Percentiles rank a stretch among this genome's conserved stretches.
Conservation (phyloP, 805 yeast species). For the Candida pseudofarinosa region DNA sequence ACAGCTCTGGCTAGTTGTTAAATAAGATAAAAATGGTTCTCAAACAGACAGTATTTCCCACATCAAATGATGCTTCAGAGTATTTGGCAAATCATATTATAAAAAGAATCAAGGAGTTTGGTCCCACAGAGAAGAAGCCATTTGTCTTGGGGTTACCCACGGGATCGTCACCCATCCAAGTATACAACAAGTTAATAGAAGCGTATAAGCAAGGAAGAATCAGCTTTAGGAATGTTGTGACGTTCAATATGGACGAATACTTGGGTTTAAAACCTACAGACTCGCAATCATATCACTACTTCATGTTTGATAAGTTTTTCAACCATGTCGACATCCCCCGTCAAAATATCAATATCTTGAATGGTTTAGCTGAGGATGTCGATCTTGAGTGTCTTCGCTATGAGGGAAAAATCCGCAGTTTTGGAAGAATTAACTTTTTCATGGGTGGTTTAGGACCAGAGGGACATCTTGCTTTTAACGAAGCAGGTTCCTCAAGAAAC, state of each 20-base stretch:
- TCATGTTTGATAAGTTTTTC: constrained; percentile 54
- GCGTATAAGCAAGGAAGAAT: constrained; percentile 40
- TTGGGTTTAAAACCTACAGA: constrained; percentile 44
- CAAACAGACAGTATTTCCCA: constrained; percentile 35
- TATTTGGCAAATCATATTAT: constrained; percentile 46
- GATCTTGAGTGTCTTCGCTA: constrained; percentile 45
- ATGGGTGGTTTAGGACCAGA: constrained; percentile 60
- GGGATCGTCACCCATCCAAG: constrained; percentile 58
- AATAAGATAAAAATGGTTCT: constrained; percentile 3
- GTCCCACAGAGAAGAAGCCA: constrained; percentile 43
- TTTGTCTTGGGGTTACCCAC: constrained; percentile 58
- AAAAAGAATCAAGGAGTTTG: constrained; percentile 37
- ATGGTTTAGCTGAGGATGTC: constrained; percentile 46
- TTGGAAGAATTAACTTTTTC: constrained; percentile 50
- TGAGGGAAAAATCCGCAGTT: constrained; percentile 44
- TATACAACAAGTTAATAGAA: constrained; percentile 43
- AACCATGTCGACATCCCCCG: constrained; percentile 51
- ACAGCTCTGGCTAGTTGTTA: not conserved
- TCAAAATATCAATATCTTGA: constrained; percentile 49
- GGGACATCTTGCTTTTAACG: constrained; percentile 61
- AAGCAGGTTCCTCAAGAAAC: constrained; percentile 46
- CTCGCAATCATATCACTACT: constrained; percentile 53
- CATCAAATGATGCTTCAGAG: constrained; percentile 37
- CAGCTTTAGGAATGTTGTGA: constrained; percentile 49
- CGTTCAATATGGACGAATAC: constrained; percentile 63